These are phyloP conservation scores for Tolypocladium endophyticum DNA, from an alignment of 2,329 filamentous ascomycete genomes.

Conservation along the genomic window DNA sequence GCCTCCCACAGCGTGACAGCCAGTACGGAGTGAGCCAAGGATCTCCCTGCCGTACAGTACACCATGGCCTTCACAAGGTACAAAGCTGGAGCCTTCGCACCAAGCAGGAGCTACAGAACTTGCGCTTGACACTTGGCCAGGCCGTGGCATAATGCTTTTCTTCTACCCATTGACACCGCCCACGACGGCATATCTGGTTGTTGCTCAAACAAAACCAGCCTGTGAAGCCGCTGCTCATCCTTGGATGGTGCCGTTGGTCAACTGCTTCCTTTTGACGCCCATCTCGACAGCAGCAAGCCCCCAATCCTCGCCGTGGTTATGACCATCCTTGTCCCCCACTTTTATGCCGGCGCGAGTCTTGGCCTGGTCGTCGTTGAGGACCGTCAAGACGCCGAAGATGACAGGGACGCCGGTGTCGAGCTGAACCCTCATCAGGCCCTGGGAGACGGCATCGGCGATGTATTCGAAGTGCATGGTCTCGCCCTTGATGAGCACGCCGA, in stretches of 20 bases:
- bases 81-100: not conserved
- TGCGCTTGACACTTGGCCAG: not conserved
- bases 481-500: slow-evolving; percentile 95
- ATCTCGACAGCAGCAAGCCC: slow-evolving; percentile 89
- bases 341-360: slow-evolving; percentile 73
- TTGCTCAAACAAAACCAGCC: not conserved
- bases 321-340: slow-evolving; percentile 50
- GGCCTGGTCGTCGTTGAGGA: slow-evolving; percentile 82
- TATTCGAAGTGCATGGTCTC: slow-evolving; percentile 99
- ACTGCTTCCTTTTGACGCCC: slow-evolving; percentile 75
- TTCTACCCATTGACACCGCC: not conserved
- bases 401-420: slow-evolving; percentile 82
- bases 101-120: not conserved
- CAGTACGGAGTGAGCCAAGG: not conserved
- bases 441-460: slow-evolving; percentile 82
- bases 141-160: not conserved
- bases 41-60: no score
- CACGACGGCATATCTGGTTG: not conserved
- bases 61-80: not conserved
- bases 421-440: slow-evolving; percentile 90
- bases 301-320: slow-evolving; percentile 98
- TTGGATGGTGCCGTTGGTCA: slow-evolving; percentile 60
- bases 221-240: slow-evolving; percentile 12
- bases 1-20: not conserved
- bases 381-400: slow-evolving; percentile 83